Conservation (phyloP, 2,329 filamentous ascomycete species). For the Fusarium secorum region DNA sequence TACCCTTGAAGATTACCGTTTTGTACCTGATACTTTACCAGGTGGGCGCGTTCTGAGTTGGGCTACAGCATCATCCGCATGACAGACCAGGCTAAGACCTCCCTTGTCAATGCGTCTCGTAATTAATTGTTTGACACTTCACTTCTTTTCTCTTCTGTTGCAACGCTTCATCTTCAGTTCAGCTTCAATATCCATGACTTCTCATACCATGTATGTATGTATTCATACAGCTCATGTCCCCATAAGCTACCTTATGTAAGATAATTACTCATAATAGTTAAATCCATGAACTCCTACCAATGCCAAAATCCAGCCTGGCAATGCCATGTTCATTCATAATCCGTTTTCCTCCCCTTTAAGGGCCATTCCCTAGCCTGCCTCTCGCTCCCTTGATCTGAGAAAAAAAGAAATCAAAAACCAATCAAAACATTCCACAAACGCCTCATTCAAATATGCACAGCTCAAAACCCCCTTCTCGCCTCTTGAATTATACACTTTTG, state of each 20-base stretch:
- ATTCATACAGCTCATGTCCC: slow-evolving; percentile 37
- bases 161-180: not conserved
- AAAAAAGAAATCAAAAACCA: slow-evolving; percentile 4
- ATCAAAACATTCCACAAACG: slow-evolving; percentile 38
- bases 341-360: slow-evolving; percentile 20
- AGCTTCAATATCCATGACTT: not conserved
- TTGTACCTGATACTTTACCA: slow-evolving; percentile 16
- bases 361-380: slow-evolving; percentile 3
- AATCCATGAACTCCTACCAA: slow-evolving; percentile 26
- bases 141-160: not conserved
- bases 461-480: slow-evolving; percentile 14
- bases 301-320: slow-evolving; percentile 25
- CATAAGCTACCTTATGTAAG: slow-evolving; percentile 6
- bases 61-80: slow-evolving; percentile 14
- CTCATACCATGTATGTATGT: slow-evolving; percentile 17
- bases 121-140: slow-evolving; percentile 4
- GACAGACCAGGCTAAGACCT: slow-evolving; percentile 6
- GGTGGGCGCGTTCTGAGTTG: not conserved
- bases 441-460: slow-evolving; percentile 36
- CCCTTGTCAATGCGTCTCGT: slow-evolving; percentile 33
- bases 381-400: slow-evolving; percentile 19
- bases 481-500: slow-evolving; percentile 14
- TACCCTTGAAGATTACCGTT: slow-evolving; percentile 30
- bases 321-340: slow-evolving; percentile 22
- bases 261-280: slow-evolving; percentile 29